These are phyloP conservation scores for Lepidium sativum DNA, from an alignment of 345 rosid genomes.

Conservation along the genomic window DNA sequence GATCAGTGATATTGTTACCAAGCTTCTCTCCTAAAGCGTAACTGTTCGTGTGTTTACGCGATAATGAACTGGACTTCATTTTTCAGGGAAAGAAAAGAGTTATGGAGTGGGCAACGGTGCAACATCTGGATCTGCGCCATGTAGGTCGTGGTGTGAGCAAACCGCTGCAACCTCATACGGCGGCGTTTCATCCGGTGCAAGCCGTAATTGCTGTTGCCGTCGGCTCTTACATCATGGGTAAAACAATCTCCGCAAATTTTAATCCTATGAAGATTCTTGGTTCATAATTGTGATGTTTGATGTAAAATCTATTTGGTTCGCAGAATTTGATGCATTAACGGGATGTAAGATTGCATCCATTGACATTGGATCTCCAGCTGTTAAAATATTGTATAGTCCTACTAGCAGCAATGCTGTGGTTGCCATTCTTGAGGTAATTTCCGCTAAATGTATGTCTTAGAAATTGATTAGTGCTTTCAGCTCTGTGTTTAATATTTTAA, in stretches of 20 bases:
- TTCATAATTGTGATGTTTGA: neutral
- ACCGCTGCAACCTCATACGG: conserved; percentile 85
- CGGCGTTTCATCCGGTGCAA: conserved; percentile 78
- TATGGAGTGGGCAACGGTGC: conserved; percentile 98
- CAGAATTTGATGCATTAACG: conserved; percentile 90
- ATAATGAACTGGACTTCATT: neutral
- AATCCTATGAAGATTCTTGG: neutral
- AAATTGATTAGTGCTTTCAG: neutral
- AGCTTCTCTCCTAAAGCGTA: conserved; percentile 1
- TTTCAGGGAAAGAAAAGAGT: conserved; percentile 2
- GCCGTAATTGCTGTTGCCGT: conserved; percentile 71
- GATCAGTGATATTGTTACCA: conserved; percentile 4
- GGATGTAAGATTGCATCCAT: conserved; percentile 80
- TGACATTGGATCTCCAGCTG: conserved; percentile 75
- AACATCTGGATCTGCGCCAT: conserved; percentile 91
- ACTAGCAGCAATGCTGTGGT: conserved; percentile 70
- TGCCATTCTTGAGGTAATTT: conserved; percentile 71
- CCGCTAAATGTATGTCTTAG: neutral
- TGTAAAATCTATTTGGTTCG: neutral
- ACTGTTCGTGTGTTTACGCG: neutral
- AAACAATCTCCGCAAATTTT: neutral
- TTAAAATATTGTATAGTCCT: conserved; percentile 81
- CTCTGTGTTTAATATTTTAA: neutral
- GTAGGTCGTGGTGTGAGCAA: conserved; percentile 61
- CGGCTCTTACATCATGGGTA: conserved; percentile 72